Base-by-base conservation (phyloP, 2,329 filamentous ascomycete genomes). In the Microcyclospora pomicola region DNA sequence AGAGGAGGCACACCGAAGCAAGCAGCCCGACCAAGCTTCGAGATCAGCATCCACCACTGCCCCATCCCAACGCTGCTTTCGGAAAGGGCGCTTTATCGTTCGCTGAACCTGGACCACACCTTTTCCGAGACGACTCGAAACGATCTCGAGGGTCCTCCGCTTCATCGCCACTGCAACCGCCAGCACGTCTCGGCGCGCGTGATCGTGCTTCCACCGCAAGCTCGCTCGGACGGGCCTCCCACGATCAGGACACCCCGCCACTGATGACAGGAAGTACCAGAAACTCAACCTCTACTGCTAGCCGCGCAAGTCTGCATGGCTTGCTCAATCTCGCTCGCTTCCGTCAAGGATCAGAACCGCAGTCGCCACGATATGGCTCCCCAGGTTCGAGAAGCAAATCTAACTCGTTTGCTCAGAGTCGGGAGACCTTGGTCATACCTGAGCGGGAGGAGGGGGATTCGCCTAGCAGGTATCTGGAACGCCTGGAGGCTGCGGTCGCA, bases 291-390 rank as follows among this genome's bases (percentile, higher is more conserved):
- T 94, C 85, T 0, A 88, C 80, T 0, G 71, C 65, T n/a, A 86
- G 87, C 5, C 75, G 91, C 38, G 91, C 87, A 60, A 96, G 88
- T 60, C 85, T 98, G 50, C 85, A 87, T 37, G 91, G 94, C 48
- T 66, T 96, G 14, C 77, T 98, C 51, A 80, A 76, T 11, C 65
- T 95, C 27, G 69, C 74, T 45, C 75, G 87, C 45, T 71, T 94
- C 42, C 75, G 88, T 35, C 82, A 92, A 52, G 83, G 84, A 49
- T 82, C 82, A 1, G 86, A 93, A 34, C 72, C 80, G 5, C 64
- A 73, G 31, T 70, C 71, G 35, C 71, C 68, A 16, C 72, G 78
- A 12, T 75, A 83, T 52, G 79, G 78, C 11, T 78, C 78, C n/a
- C 83, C 85, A 13, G 75, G 71, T 7, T 78, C 80, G 15, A 73